Percentiles rank a stretch among this genome's conserved stretches.
phyloP scores from a whole-genome alignment of 306 rosid genomes.

The Acacia melanoxylon region DNA sequence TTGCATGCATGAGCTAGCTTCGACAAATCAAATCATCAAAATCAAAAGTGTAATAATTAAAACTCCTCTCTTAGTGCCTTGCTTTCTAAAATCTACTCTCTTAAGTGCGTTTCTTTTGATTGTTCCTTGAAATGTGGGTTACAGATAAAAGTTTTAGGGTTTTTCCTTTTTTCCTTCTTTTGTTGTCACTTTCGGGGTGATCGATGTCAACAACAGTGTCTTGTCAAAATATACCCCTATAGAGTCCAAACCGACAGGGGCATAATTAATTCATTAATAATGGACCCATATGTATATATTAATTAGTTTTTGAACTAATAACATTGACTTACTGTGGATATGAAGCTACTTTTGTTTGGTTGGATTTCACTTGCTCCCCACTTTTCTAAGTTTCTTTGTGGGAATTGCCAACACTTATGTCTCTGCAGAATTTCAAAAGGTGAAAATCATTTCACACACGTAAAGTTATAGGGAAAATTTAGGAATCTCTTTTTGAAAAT shows the following conservation, averaged over 20 bases:
- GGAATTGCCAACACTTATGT: conserved; percentile 24
- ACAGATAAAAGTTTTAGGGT: not conserved
- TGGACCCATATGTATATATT: no score
- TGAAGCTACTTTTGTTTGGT: conserved; percentile 32
- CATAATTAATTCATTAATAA: not conserved
- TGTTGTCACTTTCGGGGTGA: not conserved
- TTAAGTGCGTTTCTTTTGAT: not conserved
- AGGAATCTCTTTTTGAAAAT: no score
- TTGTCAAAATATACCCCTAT: not conserved
- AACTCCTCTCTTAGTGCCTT: not conserved
- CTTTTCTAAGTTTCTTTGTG: conserved; percentile 15
- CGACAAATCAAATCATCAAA: not conserved
- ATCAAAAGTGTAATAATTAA: conserved; percentile 1
- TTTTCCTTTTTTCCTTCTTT: not conserved
- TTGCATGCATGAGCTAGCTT: not conserved
- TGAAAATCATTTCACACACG: conserved; percentile 25
- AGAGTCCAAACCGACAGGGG: conserved; percentile 1
- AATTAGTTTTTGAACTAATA: not conserved
- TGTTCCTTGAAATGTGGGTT: not conserved
- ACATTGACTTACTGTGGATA: not conserved
- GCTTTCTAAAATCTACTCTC: not conserved
- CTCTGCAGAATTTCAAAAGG: conserved; percentile 26
- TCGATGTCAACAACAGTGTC: not conserved
- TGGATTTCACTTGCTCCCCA: conserved; percentile 36
- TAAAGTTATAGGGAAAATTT: not conserved